Percentiles rank a stretch among this genome's conserved stretches.
phyloP scores from a whole-genome alignment of 2,329 filamentous ascomycete species.

The Metarhizium humberi region DNA sequence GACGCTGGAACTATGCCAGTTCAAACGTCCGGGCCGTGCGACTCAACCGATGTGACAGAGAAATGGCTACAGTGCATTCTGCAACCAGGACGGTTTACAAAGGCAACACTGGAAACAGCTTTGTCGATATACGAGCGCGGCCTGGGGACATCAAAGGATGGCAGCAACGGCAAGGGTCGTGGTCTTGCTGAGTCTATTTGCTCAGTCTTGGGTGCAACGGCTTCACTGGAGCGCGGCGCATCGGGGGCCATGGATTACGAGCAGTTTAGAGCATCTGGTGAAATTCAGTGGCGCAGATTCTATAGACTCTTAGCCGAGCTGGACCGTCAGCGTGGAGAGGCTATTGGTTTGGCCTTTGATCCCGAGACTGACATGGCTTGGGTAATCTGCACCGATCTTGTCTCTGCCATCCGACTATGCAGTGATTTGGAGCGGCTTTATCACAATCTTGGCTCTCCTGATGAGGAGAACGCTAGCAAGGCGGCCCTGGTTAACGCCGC shows the following conservation, averaged over 20 bases:
- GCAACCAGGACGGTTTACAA: constrained; percentile 72
- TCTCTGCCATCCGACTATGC: constrained; percentile 72
- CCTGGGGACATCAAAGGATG: constrained; percentile 25
- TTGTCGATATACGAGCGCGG: constrained; percentile 71
- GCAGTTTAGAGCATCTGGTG: constrained; percentile 62
- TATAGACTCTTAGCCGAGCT: constrained; percentile 79
- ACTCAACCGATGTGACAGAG: constrained; percentile 63
- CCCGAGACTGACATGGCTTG: constrained; percentile 62
- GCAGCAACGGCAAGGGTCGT: constrained; percentile 31
- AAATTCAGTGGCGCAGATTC: constrained; percentile 83
- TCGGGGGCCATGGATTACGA: constrained; percentile 65
- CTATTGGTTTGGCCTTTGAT: constrained; percentile 70
- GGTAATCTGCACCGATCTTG: constrained; percentile 74
- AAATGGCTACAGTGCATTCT: constrained; percentile 83
- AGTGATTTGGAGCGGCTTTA: constrained; percentile 66
- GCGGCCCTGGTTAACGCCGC: constrained; percentile 61
- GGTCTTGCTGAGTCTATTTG: constrained; percentile 70
- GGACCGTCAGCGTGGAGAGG: constrained; percentile 77
- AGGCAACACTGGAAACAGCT: constrained; percentile 72
- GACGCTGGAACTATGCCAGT: constrained; percentile 47
- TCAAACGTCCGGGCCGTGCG: constrained; percentile 50
- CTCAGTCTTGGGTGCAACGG: constrained; percentile 59
- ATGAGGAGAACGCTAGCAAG: constrained; percentile 42
- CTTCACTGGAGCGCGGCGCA: constrained; percentile 51
- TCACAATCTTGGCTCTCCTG: constrained; percentile 52